phyloP scores from a whole-genome alignment of 805 yeast species.

The Sugiyamaella qingdaonensis region DNA sequence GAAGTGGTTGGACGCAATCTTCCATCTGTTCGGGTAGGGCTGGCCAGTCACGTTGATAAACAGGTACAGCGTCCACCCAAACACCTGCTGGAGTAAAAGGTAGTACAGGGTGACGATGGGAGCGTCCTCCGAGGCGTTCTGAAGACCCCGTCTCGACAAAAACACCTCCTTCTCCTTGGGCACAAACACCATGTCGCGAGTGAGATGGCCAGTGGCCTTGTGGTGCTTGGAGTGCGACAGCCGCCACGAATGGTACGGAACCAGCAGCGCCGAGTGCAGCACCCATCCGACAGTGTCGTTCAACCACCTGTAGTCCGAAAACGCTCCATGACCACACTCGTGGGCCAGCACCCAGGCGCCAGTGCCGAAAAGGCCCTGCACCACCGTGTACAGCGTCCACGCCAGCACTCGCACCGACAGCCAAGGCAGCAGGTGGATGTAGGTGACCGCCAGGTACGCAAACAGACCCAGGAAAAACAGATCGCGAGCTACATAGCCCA shows the following conservation, averaged over 20 bases:
- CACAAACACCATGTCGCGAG: constrained; percentile 81
- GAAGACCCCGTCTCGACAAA: constrained; percentile 35
- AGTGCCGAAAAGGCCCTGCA: constrained; percentile 64
- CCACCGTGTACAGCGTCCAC: constrained; percentile 54
- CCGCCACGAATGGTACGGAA: constrained; percentile 88
- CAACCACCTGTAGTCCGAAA: constrained; percentile 64
- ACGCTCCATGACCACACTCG: constrained; percentile 90
- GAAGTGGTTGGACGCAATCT: constrained; percentile 59
- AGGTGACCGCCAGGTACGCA: constrained; percentile 51
- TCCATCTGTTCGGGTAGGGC: constrained; percentile 45
- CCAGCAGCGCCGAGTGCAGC: constrained; percentile 70
- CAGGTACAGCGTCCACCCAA: constrained; percentile 72
- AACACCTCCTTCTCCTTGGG: constrained; percentile 65
- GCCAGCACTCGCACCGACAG: constrained; percentile 45
- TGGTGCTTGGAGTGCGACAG: constrained; percentile 82
- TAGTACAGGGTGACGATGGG: constrained; percentile 59
- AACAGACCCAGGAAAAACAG: constrained; percentile 41
- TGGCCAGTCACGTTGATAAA: constrained; percentile 75
- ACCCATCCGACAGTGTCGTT: constrained; percentile 83
- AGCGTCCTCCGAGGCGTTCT: constrained; percentile 66
- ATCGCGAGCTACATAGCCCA: constrained; percentile 67
- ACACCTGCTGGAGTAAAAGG: constrained; percentile 63
- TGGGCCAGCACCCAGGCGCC: constrained; percentile 87
- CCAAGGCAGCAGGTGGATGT: constrained; percentile 49
- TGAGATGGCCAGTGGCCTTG: constrained; percentile 81